Conservation (phyloP, 495 filamentous ascomycete species). For the Talaromyces nanjingensis region DNA sequence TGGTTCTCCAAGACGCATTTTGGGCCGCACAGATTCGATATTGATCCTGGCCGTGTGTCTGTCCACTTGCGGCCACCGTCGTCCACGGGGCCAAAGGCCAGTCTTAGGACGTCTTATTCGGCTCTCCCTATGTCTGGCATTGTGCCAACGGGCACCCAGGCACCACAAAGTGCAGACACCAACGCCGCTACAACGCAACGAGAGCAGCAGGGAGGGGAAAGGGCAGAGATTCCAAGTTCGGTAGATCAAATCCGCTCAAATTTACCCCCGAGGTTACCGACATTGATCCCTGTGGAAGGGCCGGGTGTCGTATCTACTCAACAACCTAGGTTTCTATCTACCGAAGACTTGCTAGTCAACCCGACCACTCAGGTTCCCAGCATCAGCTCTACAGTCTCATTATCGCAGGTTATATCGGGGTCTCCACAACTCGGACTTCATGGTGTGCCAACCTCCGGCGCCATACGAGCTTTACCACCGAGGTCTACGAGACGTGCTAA, state of each 20-base stretch:
- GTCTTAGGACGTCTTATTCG: slow-evolving; percentile 58
- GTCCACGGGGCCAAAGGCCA: slow-evolving; percentile 57
- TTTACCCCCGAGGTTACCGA: slow-evolving; percentile 5
- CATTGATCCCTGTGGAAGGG: not conserved
- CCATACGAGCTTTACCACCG: slow-evolving; percentile 31
- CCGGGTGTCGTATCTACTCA: slow-evolving; percentile 2
- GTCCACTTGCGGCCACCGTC: slow-evolving; percentile 63
- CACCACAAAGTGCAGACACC: slow-evolving; percentile 51
- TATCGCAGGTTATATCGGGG: slow-evolving; percentile 21
- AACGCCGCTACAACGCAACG: slow-evolving; percentile 40
- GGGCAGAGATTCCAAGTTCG: not conserved
- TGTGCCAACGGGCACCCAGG: slow-evolving; percentile 47
- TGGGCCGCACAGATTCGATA: slow-evolving; percentile 33
- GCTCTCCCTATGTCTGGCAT: slow-evolving; percentile 84
- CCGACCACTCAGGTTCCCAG: slow-evolving; percentile 9
- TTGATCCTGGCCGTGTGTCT: slow-evolving; percentile 58
- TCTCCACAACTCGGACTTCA: slow-evolving; percentile 13
- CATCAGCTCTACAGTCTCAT: slow-evolving; percentile 11
- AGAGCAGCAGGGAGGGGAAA: not conserved
- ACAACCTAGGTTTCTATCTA: slow-evolving; percentile 20
- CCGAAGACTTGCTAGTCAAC: slow-evolving; percentile 24
- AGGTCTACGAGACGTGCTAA: slow-evolving; percentile 80
- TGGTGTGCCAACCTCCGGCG: slow-evolving; percentile 14
- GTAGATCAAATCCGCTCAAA: not conserved
- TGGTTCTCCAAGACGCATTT: slow-evolving; percentile 36